Evolutionary conservation across 169 alveolate species (phyloP).

Genomic region (Plasmodium coatneyi): DNA sequence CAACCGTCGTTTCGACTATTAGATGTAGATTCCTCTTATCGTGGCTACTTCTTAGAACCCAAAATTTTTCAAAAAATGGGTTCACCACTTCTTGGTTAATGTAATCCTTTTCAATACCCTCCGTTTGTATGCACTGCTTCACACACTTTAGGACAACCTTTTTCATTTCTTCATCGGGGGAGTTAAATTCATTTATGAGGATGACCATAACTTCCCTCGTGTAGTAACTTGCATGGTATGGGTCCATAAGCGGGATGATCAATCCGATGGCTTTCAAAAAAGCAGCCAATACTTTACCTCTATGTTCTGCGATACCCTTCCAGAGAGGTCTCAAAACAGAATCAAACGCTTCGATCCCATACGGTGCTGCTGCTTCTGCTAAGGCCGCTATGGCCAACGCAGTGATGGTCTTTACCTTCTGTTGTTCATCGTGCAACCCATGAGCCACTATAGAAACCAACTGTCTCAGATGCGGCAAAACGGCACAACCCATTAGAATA

Average conservation of each 20-base stretch:
- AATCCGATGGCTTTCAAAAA: constrained; percentile 96
- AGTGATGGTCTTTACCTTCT: constrained; percentile 97
- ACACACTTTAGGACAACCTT: constrained; percentile 95
- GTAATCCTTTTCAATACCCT: constrained; percentile 97
- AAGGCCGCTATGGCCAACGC: constrained; percentile 99
- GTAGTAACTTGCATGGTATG: constrained; percentile 97
- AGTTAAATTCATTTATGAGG: constrained; percentile 96
- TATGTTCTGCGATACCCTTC: constrained; percentile 98
- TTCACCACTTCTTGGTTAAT: constrained; percentile 95
- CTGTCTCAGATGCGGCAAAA: constrained; percentile 97
- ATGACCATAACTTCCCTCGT: constrained; percentile 97
- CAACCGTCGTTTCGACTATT: constrained; percentile 98
- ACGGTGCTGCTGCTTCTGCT: constrained; percentile 99
- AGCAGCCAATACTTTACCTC: constrained; percentile 98
- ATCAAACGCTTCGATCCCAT: constrained; percentile 99
- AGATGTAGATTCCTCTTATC: constrained; percentile 96
- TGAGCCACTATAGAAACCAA: constrained; percentile 97
- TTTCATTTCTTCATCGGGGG: constrained; percentile 99
- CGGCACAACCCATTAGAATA: constrained; percentile 98
- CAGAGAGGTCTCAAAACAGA: constrained; percentile 97
- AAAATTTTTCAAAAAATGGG: constrained; percentile 96
- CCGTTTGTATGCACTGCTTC: constrained; percentile 97
- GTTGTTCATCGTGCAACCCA: constrained; percentile 97
- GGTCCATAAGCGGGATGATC: constrained; percentile 99
- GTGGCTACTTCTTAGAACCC: constrained; percentile 89